Percentiles rank a stretch among this genome's conserved stretches.
These are phyloP conservation scores for Tolypocladium ovalisporum DNA, from an alignment of 2,329 filamentous ascomycete species.

Conservation along the genomic window DNA sequence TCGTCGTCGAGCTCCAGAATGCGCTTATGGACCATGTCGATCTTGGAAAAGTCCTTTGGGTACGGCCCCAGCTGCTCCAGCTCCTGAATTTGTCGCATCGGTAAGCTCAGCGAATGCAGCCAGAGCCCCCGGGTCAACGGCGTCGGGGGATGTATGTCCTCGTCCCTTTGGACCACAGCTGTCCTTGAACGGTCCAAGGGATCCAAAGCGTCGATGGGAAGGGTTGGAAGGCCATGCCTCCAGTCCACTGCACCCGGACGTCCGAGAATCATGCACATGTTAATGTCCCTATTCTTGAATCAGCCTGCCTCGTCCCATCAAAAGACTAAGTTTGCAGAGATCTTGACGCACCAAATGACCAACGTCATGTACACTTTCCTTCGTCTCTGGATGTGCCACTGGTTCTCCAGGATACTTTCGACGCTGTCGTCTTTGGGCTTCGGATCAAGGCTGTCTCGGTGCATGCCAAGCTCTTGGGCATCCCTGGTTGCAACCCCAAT, in stretches of 20 bases:
- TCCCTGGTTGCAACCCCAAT: slow-evolving; percentile 47
- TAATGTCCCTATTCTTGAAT: slow-evolving; percentile 34
- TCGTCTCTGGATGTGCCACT: slow-evolving; percentile 47
- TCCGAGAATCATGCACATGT: slow-evolving; percentile 41
- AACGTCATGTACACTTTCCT: slow-evolving; percentile 46
- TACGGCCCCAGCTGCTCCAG: slow-evolving; percentile 46
- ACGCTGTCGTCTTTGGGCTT: slow-evolving; percentile 32
- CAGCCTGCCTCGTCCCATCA: neutral
- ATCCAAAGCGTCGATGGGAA: slow-evolving; percentile 42
- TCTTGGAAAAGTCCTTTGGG: slow-evolving; percentile 40
- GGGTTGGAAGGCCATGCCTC: slow-evolving; percentile 31
- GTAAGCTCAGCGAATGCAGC: slow-evolving; percentile 34
- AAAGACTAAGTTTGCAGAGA: neutral
- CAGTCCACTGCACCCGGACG: slow-evolving; percentile 45
- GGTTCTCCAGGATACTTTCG: slow-evolving; percentile 40
- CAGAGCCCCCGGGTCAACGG: slow-evolving; percentile 43
- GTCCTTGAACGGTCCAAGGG: slow-evolving; percentile 35
- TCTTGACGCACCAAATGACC: slow-evolving; percentile 21
- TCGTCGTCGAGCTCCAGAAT: slow-evolving; percentile 35
- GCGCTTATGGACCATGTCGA: slow-evolving; percentile 42
- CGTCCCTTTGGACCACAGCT: slow-evolving; percentile 34
- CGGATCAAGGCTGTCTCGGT: slow-evolving; percentile 41
- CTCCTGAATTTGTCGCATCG: slow-evolving; percentile 41
- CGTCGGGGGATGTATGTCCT: slow-evolving; percentile 41
- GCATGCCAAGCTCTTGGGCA: slow-evolving; percentile 51